Conservation (phyloP, 306 rosid species). For the Fragaria iinumae region DNA sequence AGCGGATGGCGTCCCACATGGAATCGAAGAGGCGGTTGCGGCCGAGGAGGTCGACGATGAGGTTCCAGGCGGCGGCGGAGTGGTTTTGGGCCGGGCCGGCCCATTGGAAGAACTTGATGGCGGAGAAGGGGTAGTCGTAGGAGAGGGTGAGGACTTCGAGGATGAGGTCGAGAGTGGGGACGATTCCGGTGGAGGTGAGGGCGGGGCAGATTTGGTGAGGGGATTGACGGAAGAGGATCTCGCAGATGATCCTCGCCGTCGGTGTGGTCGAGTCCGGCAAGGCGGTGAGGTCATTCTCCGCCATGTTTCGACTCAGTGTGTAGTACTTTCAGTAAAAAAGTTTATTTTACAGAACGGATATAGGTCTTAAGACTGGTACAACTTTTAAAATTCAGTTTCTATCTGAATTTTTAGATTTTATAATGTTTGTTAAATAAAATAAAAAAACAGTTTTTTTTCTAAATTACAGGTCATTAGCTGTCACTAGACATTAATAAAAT, state of each 20-base stretch:
- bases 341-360: no score
- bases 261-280: slow-evolving; percentile 33
- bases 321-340: neutral
- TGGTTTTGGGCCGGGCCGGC: slow-evolving; percentile 44
- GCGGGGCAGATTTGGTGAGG: slow-evolving; percentile 45
- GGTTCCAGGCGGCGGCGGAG: slow-evolving; percentile 56
- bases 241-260: slow-evolving; percentile 38
- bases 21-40: slow-evolving; percentile 61
- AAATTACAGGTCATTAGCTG: no score
- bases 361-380: no score
- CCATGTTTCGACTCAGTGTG: neutral
- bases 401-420: no score
- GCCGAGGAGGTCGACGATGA: slow-evolving; percentile 65
- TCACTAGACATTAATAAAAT: no score
- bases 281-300: neutral
- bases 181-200: slow-evolving; percentile 45
- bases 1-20: slow-evolving; percentile 72
- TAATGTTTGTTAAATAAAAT: no score
- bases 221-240: slow-evolving; percentile 48
- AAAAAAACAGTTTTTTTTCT: no score
- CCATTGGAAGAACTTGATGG: slow-evolving; percentile 75
- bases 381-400: no score
- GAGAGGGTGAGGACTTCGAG: slow-evolving; percentile 50
- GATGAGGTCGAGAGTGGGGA: slow-evolving; percentile 40
- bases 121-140: slow-evolving; percentile 57